Percentiles rank a stretch among this genome's conserved stretches.
phyloP scores from a whole-genome alignment of 2,329 filamentous ascomycete species.

The Aureobasidium namibiae region DNA sequence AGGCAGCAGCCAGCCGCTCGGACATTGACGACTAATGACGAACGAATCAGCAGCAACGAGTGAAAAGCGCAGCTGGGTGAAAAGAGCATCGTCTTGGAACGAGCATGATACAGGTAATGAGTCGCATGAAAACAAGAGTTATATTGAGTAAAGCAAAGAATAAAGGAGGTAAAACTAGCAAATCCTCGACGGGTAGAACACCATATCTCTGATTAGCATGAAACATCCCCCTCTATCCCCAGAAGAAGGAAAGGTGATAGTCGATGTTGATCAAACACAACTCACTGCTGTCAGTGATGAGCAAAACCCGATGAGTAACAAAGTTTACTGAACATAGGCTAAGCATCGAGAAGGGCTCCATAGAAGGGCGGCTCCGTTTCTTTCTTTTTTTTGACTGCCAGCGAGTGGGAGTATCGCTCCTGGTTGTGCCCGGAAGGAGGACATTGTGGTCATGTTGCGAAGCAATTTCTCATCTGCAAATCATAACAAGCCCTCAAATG shows the following conservation, averaged over 20 bases:
- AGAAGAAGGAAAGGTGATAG: background rate
- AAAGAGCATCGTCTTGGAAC: background rate
- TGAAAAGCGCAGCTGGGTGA: no score
- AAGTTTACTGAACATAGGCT: background rate
- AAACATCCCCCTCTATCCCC: slow-evolving; percentile 2
- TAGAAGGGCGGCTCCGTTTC: background rate
- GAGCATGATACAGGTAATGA: background rate
- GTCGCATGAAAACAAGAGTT: background rate
- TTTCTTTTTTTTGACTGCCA: background rate
- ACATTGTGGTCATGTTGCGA: background rate
- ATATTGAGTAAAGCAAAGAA: background rate
- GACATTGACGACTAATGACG: background rate
- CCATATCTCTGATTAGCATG: background rate
- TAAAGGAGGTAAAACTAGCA: slow-evolving; percentile 9
- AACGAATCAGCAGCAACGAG: background rate
- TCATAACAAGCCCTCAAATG: background rate
- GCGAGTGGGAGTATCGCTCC: background rate
- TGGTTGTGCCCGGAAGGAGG: background rate
- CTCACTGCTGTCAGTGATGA: background rate
- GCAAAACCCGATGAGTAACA: background rate
- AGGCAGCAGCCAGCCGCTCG: background rate
- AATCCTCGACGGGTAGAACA: background rate
- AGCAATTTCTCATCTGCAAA: background rate
- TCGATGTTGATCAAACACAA: background rate
- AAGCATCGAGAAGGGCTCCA: background rate